Evolutionary conservation across 352 stramenopile genomes (phyloP), one percentile per base, ranked within the genome.

Genomic region (Halophytophthora batemanensis): DNA sequence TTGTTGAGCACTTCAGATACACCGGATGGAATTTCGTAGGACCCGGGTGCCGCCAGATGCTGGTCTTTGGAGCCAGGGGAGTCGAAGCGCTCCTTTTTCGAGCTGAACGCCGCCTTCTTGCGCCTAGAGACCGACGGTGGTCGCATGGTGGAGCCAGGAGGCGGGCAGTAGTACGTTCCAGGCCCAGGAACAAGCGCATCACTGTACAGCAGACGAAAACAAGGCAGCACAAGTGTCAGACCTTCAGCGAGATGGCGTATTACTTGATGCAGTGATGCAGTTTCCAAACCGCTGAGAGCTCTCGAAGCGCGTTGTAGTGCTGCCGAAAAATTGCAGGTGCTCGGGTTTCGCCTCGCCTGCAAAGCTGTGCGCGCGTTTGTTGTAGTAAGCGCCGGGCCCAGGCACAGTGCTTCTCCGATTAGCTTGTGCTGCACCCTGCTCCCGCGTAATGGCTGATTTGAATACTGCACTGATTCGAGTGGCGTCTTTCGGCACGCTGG

Each of bases 321-420:
- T 90, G 3, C 82, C 82, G 45, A 92, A 92, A 53, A 90, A 92
- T 53, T 92, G 82, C 17, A 92, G 55, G 34, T 87, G 76, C 23
- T 90, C 78, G 0, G 82, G 79, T 38, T 87, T 90, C 13, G 64
- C 56, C 11, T 67, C 69, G 0, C 43, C 50, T 1, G 54, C 54
- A 35, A 90, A 86, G 6, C 55, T 61, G n/a, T 73, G 74, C 1
- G 45, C 51, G 25, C 75, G 65, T 2, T 66, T 65, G 1, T 69
- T 73, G 22, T 77, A 66, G 39, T 92, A 92, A 0, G 77, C 47
- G 3, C 82, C 82, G 18, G 82, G 82, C 2, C 82, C 82, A n/a
- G 82, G 82, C 2, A 86, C 66, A 4, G 56, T 60, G 45, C 72
- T 61, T 41, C 69, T 82, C 14, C 25, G 52, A 3, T 55, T 57